phyloP scores from a whole-genome alignment of 495 filamentous ascomycete genomes.

The Trichoderma reesei region DNA sequence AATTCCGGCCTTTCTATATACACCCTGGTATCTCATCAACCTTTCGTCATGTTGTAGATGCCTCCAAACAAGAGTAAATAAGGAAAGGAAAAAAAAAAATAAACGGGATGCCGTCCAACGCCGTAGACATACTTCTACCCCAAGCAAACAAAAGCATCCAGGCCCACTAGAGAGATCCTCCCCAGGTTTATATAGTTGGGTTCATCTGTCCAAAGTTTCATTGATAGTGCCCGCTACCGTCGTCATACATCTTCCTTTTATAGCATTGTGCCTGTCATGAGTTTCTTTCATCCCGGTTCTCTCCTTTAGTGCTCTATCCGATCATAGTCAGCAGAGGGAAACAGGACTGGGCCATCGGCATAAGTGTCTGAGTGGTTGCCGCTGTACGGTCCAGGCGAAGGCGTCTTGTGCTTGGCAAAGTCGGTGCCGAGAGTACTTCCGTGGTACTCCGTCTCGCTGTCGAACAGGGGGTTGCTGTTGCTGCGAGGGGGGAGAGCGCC shows the following conservation, averaged over 20 bases:
- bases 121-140: slow-evolving; percentile 3
- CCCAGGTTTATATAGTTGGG: neutral
- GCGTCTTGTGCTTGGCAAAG: slow-evolving; percentile 20
- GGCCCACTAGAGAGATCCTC: neutral
- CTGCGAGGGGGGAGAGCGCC: slow-evolving; percentile 19
- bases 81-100: neutral
- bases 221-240: slow-evolving; percentile 8
- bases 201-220: neutral
- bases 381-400: slow-evolving; percentile 16
- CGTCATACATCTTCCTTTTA: neutral
- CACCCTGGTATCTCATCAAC: slow-evolving; percentile 5
- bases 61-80: neutral
- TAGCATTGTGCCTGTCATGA: neutral
- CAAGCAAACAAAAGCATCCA: slow-evolving; percentile 5
- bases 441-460: slow-evolving; percentile 23
- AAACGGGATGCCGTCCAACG: slow-evolving; percentile 6
- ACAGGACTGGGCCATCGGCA: slow-evolving; percentile 25
- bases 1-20: slow-evolving; percentile 4
- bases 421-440: slow-evolving; percentile 8
- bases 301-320: slow-evolving; percentile 17
- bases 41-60: neutral
- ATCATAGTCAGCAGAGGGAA: slow-evolving; percentile 36
- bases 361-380: slow-evolving; percentile 8
- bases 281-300: neutral
- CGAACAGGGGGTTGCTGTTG: slow-evolving; percentile 14